Conservation (phyloP, 352 stramenopile genomes). For the Hyaloperonospora arabidopsidis region DNA sequence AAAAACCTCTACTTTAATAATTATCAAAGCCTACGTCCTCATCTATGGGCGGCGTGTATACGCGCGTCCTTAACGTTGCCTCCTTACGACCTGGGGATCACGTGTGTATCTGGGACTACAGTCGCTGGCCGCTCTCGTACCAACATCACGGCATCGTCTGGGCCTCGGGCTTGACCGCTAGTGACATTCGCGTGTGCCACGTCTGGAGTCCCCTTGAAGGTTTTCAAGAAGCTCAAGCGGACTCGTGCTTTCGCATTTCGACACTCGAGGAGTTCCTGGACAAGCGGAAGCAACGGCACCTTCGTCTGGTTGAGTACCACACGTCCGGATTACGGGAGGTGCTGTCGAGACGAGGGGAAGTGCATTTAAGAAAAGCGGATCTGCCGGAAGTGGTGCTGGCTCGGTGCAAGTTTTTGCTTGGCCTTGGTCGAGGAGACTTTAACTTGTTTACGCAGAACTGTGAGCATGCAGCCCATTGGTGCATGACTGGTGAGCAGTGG, state of each 20-base stretch:
- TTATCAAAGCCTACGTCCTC: no score
- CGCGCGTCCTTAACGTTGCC: slow-evolving; percentile 58
- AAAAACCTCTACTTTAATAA: not conserved
- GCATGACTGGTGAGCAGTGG: slow-evolving; percentile 85
- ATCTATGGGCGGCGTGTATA: slow-evolving; percentile 65
- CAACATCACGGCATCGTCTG: slow-evolving; percentile 84
- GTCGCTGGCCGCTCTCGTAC: slow-evolving; percentile 79
- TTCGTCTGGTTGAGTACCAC: slow-evolving; percentile 82
- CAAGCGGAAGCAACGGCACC: slow-evolving; percentile 44
- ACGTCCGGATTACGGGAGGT: slow-evolving; percentile 73
- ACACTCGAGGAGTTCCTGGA: slow-evolving; percentile 77
- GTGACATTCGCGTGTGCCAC: slow-evolving; percentile 72
- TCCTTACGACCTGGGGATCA: slow-evolving; percentile 77
- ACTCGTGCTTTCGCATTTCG: slow-evolving; percentile 84
- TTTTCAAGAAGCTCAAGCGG: slow-evolving; percentile 65
- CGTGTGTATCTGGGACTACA: slow-evolving; percentile 82
- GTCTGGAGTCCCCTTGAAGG: slow-evolving; percentile 77
- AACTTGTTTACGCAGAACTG: slow-evolving; percentile 87
- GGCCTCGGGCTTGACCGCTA: slow-evolving; percentile 52
- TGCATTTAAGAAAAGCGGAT: slow-evolving; percentile 77
- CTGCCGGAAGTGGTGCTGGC: slow-evolving; percentile 75
- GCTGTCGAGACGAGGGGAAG: slow-evolving; percentile 76
- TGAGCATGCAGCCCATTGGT: slow-evolving; percentile 83
- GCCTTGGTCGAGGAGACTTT: slow-evolving; percentile 70
- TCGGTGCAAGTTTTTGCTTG: slow-evolving; percentile 76